Evolutionary conservation across 306 rosid species (phyloP), one percentile per base, ranked within the genome.

Genomic region (Sesbania bispinosa): DNA sequence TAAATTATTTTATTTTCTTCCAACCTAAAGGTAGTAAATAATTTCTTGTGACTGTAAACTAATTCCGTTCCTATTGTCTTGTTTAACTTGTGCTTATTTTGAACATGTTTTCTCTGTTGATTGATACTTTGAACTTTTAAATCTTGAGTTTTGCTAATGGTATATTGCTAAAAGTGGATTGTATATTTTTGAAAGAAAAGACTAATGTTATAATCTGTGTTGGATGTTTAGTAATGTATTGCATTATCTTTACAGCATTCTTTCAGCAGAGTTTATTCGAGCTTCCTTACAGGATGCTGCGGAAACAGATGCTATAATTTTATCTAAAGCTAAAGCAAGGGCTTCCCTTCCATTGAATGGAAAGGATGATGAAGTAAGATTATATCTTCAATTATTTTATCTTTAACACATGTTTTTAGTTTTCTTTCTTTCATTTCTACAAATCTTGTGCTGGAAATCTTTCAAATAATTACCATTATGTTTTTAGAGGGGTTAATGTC

Each of bases 251-350:
- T 86, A 90, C 80, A 95, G 99, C 89, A 95, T 95, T 88, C 99
- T 95, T 85, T 89, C 97, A 11, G 92, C 96, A 69, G 99, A 95
- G 78, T 95, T 95, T 84, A 79, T 95, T 84, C 90, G 83, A 71
- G 77, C 87, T 72, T 85, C 99, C 71, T 75, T 91, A 77, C 92
- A 84, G 19, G 99, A 86, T 81, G 86, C 86, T 47, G 86, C 87
- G 32, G 93, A 92, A 75, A 83, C 82, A 63, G 99, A 95, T 71
- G 29, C 27, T 45, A 70, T 79, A 46, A 85, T 95, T 79, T 84
- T 91, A 67, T 89, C 96, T 64, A 86, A 82, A 79, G 90, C 89
- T 35, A 91, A 85, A 82, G 84, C 97, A 73, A 86, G 86, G 80
- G 93, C 90, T 77, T 85, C 90, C 63, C 79, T 84, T 75, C 76